Conservation (phyloP, 495 filamentous ascomycete genomes). For the Pseudoneurospora amorphoporcata region DNA sequence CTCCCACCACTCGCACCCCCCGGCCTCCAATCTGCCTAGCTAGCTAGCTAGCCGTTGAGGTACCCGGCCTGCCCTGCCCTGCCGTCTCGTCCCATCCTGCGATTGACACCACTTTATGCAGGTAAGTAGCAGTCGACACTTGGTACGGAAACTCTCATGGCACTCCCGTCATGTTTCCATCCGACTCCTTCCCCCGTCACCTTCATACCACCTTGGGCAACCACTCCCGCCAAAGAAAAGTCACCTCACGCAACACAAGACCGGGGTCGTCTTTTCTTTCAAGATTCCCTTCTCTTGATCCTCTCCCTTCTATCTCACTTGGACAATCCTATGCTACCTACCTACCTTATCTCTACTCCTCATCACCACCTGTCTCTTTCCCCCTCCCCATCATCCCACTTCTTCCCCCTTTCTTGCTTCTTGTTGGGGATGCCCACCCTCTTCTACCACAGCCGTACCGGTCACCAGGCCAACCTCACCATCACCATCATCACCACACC, state of each 20-base stretch:
- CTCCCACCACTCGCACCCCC: background rate
- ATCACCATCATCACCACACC: background rate
- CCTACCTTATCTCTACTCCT: background rate
- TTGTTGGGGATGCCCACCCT: background rate
- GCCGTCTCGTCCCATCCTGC: conserved; percentile 1
- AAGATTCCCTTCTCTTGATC: background rate
- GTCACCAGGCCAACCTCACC: background rate
- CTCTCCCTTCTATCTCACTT: background rate
- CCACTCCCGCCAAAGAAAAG: background rate
- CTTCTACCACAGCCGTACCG: background rate
- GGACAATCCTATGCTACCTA: background rate
- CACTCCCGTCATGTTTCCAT: conserved; percentile 1
- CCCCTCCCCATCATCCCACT: background rate
- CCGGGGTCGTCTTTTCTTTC: background rate
- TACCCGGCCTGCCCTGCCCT: conserved; percentile 1
- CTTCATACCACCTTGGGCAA: background rate
- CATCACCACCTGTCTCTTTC: background rate
- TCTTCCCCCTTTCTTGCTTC: background rate
- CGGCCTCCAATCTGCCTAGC: background rate
- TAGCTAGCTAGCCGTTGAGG: background rate
- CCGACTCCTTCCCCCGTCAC: background rate
- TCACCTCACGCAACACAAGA: background rate
- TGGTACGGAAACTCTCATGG: conserved; percentile 1
- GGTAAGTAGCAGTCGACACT: conserved; percentile 5
- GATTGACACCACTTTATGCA: conserved; percentile 11